Conservation (phyloP, 163 green algal genomes). For the Scenedesmus sp. region DNA sequence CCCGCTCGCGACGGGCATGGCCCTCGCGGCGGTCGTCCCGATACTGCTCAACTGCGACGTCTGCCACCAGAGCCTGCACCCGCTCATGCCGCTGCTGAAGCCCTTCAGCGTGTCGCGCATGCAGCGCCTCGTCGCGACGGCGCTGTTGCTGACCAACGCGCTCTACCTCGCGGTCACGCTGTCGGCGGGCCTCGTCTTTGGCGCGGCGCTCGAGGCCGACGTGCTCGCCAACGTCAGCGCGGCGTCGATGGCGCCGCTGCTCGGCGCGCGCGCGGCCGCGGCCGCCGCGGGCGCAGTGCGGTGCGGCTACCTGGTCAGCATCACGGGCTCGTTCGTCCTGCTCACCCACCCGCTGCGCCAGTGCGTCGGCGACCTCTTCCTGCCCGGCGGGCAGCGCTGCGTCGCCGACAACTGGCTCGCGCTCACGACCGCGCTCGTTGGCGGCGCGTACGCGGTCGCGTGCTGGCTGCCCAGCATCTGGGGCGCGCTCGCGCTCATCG, state of each 20-base stretch:
- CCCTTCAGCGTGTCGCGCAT: constrained; percentile 41
- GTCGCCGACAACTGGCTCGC: constrained; percentile 27
- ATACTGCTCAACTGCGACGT: constrained; percentile 54
- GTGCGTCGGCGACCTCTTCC: constrained; percentile 45
- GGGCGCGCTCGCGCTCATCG: constrained; percentile 44
- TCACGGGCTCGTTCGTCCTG: constrained; percentile 49
- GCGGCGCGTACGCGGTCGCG: constrained; percentile 7
- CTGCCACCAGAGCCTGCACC: constrained; percentile 52
- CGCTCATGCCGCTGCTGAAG: constrained; percentile 44
- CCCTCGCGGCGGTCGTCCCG: constrained; percentile 33
- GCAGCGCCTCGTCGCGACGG: constrained; percentile 24
- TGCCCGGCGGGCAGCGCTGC: constrained; percentile 27
- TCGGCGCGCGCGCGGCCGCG: constrained; percentile 24
- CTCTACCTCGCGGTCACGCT: constrained; percentile 46
- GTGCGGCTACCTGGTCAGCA: constrained; percentile 39
- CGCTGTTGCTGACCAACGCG: constrained; percentile 41
- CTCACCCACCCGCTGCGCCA: constrained; percentile 49
- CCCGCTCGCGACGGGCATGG: not conserved
- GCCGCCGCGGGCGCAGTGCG: constrained; percentile 34
- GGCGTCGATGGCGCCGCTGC: constrained; percentile 24
- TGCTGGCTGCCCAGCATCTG: constrained; percentile 47
- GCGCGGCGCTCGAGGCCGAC: constrained; percentile 42
- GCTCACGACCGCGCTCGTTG: constrained; percentile 42
- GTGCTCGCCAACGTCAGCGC: constrained; percentile 35
- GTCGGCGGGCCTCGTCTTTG: constrained; percentile 32